Percentiles rank a stretch among this genome's conserved stretches.
Evolutionary conservation across 2,329 filamentous ascomycete genomes (phyloP).

Genomic region (Whalleya microplaca): DNA sequence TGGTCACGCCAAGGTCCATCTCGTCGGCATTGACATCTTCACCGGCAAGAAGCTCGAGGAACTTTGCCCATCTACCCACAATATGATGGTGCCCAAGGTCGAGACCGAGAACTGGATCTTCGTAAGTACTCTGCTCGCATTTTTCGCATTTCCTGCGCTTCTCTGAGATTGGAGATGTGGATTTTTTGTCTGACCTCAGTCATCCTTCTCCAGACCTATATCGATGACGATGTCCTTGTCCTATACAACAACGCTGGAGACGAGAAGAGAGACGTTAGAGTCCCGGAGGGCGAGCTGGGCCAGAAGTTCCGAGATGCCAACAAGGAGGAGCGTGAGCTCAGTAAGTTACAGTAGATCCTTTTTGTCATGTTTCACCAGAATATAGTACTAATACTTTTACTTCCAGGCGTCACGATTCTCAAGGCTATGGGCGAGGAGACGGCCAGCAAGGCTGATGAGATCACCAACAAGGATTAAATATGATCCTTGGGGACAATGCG

Average conservation of each 20-base stretch:
- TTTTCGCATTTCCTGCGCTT: background rate
- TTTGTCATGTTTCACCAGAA: background rate
- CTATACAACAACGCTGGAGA: constrained; percentile 86
- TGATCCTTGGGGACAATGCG: constrained; percentile 8
- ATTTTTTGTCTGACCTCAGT: background rate
- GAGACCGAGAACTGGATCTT: constrained; percentile 88
- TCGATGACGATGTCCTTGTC: constrained; percentile 91
- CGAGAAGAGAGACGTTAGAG: constrained; percentile 93
- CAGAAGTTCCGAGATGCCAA: constrained; percentile 85
- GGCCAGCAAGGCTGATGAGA: constrained; percentile 93
- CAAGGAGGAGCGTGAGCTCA: constrained; percentile 87
- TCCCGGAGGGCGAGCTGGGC: constrained; percentile 88
- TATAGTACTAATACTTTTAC: constrained; percentile 25
- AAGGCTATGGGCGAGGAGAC: constrained; percentile 95
- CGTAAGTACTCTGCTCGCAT: constrained; percentile 5
- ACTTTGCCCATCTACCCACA: constrained; percentile 95
- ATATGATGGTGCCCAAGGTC: constrained; percentile 98
- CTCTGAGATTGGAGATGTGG: background rate
- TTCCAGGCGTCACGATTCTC: constrained; percentile 83
- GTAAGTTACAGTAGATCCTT: constrained; percentile 60
- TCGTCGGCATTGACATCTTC: constrained; percentile 98
- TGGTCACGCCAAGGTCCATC: constrained; percentile 99
- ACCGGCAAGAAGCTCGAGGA: constrained; percentile 99
- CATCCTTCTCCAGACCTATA: constrained; percentile 75
- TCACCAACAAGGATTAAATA: constrained; percentile 55